phyloP scores from a whole-genome alignment of 257 asterid genomes.

The Anisodus acutangulus region DNA sequence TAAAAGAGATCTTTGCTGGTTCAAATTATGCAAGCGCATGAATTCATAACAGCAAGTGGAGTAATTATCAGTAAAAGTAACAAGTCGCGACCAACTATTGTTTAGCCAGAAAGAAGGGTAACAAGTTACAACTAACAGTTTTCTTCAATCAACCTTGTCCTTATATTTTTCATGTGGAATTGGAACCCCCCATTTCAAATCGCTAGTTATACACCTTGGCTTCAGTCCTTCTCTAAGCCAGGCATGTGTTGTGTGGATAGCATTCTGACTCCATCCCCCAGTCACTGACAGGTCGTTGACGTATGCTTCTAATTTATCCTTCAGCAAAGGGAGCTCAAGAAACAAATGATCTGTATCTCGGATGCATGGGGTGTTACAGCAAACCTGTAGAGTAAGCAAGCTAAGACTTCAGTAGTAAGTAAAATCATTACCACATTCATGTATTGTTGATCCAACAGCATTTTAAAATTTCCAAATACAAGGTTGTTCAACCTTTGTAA shows the following conservation, averaged over 20 bases:
- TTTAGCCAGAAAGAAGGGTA: background rate
- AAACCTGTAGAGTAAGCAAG: slow-evolving; percentile 54
- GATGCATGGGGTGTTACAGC: slow-evolving; percentile 60
- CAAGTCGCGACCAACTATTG: background rate
- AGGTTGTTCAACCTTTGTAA: background rate
- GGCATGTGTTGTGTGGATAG: slow-evolving; percentile 70
- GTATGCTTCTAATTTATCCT: slow-evolving; percentile 65
- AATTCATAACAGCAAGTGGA: background rate
- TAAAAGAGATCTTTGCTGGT: background rate
- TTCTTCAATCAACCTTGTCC: slow-evolving; percentile 64
- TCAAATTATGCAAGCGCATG: background rate
- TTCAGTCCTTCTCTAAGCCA: slow-evolving; percentile 87
- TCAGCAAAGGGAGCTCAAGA: slow-evolving; percentile 82
- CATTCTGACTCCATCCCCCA: slow-evolving; percentile 95
- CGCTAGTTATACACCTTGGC: slow-evolving; percentile 81
- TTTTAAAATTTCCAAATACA: slow-evolving; percentile 2
- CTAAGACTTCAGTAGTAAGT: background rate
- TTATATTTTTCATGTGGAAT: slow-evolving; percentile 75
- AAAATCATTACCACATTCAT: slow-evolving; percentile 2
- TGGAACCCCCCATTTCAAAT: slow-evolving; percentile 94
- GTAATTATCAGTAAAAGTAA: background rate
- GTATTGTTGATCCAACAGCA: background rate
- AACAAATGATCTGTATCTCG: slow-evolving; percentile 81
- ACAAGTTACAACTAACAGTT: background rate
- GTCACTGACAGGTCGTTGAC: slow-evolving; percentile 61